A percentile compares a stretch with the other conserved stretches of the same genome.
phyloP scores from a whole-genome alignment of 768 basidiomycete genomes.

The Epithele typhae region DNA sequence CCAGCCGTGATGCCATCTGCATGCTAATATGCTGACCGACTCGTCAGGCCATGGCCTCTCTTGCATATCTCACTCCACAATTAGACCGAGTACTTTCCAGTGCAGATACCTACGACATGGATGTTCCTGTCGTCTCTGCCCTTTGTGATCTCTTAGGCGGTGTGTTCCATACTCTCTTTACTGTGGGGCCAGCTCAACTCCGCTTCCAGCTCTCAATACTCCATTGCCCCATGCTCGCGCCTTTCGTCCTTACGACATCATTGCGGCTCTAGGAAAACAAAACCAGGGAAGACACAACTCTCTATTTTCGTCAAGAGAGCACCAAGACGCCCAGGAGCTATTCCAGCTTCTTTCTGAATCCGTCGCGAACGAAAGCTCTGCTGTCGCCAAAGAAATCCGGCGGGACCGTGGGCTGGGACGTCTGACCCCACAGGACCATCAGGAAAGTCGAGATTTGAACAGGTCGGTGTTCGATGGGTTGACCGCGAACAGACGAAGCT shows the following conservation, averaged over 20 bases:
- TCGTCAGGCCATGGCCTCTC: conserved; percentile 86
- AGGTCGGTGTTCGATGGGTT: conserved; percentile 86
- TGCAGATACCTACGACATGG: conserved; percentile 76
- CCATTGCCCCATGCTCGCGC: conserved; percentile 53
- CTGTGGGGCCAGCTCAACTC: conserved; percentile 5
- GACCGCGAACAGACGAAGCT: conserved; percentile 86
- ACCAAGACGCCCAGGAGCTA: conserved; percentile 98
- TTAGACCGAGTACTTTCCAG: conserved; percentile 70
- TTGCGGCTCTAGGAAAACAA: conserved; percentile 59
- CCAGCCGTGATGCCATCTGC: too few species aligned
- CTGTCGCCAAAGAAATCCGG: conserved; percentile 66
- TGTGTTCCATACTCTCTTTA: conserved; percentile 29
- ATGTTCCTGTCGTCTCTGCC: conserved; percentile 85
- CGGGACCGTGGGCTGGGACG: conserved; percentile 71
- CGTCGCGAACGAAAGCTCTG: conserved; percentile 77
- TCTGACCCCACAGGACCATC: conserved; percentile 30
- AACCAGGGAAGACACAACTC: conserved; percentile 51
- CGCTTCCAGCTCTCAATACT: conserved; percentile 55
- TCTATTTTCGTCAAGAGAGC: conserved; percentile 84
- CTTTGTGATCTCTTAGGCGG: conserved; percentile 69
- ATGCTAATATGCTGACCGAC: too few species aligned
- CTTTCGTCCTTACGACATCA: conserved; percentile 69
- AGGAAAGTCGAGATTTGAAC: conserved; percentile 34
- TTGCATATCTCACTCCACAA: conserved; percentile 76
- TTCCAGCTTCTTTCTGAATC: conserved; percentile 91